phyloP scores from a whole-genome alignment of 441 rosid genomes.

The Jatropha multifida region DNA sequence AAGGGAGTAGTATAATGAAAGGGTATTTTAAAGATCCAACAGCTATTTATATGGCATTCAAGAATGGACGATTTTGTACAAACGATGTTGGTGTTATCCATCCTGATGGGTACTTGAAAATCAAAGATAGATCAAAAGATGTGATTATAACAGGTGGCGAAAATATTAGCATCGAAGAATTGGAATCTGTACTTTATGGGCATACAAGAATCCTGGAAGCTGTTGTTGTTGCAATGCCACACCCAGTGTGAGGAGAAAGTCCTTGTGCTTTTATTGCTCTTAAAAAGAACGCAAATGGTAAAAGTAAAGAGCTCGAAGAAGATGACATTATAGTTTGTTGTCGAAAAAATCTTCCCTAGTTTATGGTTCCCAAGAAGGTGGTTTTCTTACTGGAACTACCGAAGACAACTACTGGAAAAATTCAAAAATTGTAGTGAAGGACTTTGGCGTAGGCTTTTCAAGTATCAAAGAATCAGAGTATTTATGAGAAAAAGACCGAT shows the following conservation, averaged over 20 bases:
- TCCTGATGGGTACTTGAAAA: constrained; percentile 66
- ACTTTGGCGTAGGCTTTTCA: constrained; percentile 42
- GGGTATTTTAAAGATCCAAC: constrained; percentile 55
- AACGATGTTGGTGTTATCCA: constrained; percentile 72
- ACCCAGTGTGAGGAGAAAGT: constrained; percentile 63
- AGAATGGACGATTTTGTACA: constrained; percentile 57
- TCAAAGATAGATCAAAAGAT: constrained; percentile 73
- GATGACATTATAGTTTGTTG: constrained; percentile 45
- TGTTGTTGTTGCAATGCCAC: constrained; percentile 74
- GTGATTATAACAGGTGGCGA: constrained; percentile 80
- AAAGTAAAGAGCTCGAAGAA: constrained; percentile 32
- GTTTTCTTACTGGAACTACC: constrained; percentile 51
- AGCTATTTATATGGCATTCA: constrained; percentile 53
- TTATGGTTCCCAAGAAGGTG: constrained; percentile 67
- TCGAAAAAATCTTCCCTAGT: constrained; percentile 49
- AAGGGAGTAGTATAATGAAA: constrained; percentile 66
- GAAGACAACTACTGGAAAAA: constrained; percentile 55
- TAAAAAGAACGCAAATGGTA: constrained; percentile 21
- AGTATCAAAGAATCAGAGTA: constrained; percentile 9
- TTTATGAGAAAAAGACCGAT: constrained; percentile 7
- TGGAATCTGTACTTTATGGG: constrained; percentile 49
- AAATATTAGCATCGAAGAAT: constrained; percentile 67
- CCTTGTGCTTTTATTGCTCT: constrained; percentile 61
- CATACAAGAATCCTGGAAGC: constrained; percentile 55
- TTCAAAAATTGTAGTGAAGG: constrained; percentile 50